Evolutionary conservation across 2,329 filamentous ascomycete species (phyloP).

Genomic region (Fusarium zealandicum): DNA sequence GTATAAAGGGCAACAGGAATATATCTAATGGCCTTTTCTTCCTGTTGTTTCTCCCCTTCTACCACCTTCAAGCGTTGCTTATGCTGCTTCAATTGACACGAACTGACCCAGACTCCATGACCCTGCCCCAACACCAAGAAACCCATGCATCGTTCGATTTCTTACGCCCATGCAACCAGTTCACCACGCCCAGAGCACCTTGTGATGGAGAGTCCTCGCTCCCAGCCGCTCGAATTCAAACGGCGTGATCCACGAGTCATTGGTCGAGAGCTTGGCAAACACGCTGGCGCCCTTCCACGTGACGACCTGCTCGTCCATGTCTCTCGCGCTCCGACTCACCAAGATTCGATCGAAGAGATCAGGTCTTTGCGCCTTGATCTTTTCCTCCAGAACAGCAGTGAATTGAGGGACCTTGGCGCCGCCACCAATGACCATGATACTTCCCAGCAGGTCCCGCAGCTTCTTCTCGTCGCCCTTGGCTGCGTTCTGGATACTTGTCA

Average conservation of each 20-base stretch:
- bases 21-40: constrained; percentile 13
- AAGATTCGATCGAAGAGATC: constrained; percentile 68
- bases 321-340: constrained; percentile 77
- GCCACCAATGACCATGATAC: constrained; percentile 90
- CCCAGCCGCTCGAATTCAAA: constrained; percentile 90
- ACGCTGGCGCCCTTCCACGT: constrained; percentile 98
- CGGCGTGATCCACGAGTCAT: constrained; percentile 92
- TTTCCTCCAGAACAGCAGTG: constrained; percentile 82
- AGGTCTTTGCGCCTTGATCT: constrained; percentile 71
- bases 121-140: constrained; percentile 36
- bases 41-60: constrained; percentile 9
- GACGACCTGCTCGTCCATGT: constrained; percentile 97
- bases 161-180: neutral
- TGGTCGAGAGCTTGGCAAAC: constrained; percentile 89
- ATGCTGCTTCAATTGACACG: constrained; percentile 19
- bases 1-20: constrained; percentile 4
- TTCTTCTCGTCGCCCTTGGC: constrained; percentile 91
- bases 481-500: constrained; percentile 87
- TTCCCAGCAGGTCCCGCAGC: constrained; percentile 85
- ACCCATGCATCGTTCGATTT: constrained; percentile 14
- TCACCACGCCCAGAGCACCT: constrained; percentile 71
- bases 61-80: constrained; percentile 5
- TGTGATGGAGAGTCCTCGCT: constrained; percentile 82
- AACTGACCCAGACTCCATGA: constrained; percentile 38
- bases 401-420: constrained; percentile 83